Evolutionary conservation across 192 early-diverging fungal genomes (phyloP).

Genomic region (Backusella macrospora): DNA sequence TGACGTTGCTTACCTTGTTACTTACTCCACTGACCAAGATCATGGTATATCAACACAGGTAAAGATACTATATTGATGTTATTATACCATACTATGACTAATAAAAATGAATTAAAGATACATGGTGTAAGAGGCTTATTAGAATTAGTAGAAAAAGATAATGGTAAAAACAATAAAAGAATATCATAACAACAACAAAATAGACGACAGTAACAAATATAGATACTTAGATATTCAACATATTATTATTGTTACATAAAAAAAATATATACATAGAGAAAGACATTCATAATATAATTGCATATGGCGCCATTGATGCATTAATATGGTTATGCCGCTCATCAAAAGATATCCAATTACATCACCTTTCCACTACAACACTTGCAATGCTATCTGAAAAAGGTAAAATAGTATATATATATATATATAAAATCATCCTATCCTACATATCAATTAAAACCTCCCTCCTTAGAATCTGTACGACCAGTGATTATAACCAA

Average conservation of each 20-base stretch:
- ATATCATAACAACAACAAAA: neutral
- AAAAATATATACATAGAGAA: conserved; percentile 40
- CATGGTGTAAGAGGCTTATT: conserved; percentile 54
- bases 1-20: conserved; percentile 58
- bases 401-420: too few species aligned
- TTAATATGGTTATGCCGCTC: conserved; percentile 52
- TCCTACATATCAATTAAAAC: neutral
- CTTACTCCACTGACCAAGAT: conserved; percentile 58
- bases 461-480: conserved; percentile 42
- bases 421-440: neutral
- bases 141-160: conserved; percentile 52
- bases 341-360: conserved; percentile 44
- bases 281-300: conserved; percentile 46
- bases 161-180: conserved; percentile 43
- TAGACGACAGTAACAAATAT: neutral
- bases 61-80: neutral
- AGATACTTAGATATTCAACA: neutral
- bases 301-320: conserved; percentile 59
- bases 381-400: conserved; percentile 54
- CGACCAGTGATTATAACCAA: conserved; percentile 54
- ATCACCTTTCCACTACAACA: conserved; percentile 48
- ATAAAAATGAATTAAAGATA: conserved; percentile 19
- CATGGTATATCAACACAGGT: conserved; percentile 57
- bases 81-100: neutral
- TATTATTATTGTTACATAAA: neutral